phyloP scores from a whole-genome alignment of 1,284 basidiomycete genomes.

The Sporisorium iseilematis-ciliati region DNA sequence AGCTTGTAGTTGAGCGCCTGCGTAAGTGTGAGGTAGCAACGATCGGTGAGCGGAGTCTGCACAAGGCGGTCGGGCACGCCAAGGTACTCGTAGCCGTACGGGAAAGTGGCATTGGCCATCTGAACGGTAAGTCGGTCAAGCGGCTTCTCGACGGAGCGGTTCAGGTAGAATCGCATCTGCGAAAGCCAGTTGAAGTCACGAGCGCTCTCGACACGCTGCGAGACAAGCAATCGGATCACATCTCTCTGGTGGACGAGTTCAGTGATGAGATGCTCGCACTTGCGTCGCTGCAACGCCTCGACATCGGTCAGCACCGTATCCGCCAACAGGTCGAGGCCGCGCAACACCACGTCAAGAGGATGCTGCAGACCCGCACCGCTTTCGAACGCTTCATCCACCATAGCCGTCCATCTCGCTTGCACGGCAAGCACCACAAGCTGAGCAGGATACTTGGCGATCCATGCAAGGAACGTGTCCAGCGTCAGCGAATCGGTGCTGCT shows the following conservation, averaged over 20 bases:
- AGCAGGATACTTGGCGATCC: slow-evolving; percentile 94
- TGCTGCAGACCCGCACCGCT: slow-evolving; percentile 75
- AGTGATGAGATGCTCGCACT: slow-evolving; percentile 98
- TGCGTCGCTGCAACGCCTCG: slow-evolving; percentile 86
- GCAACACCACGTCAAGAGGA: slow-evolving; percentile 81
- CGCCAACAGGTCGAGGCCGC: slow-evolving; percentile 91
- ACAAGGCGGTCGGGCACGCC: slow-evolving; percentile 97
- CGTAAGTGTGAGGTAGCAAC: slow-evolving; percentile 94
- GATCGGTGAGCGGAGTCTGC: slow-evolving; percentile 97
- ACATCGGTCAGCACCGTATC: slow-evolving; percentile 94
- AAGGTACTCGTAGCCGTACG: slow-evolving; percentile 98
- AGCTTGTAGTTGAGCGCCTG: slow-evolving; percentile 94
- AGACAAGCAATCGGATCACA: slow-evolving; percentile 84
- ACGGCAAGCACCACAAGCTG: slow-evolving; percentile 94
- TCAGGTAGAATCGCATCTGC: slow-evolving; percentile 98
- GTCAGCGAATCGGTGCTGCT: slow-evolving; percentile 72
- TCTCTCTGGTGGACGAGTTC: slow-evolving; percentile 98
- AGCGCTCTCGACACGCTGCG: slow-evolving; percentile 77
- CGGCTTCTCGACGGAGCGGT: slow-evolving; percentile 77
- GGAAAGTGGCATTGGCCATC: slow-evolving; percentile 92
- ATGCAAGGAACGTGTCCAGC: slow-evolving; percentile 80
- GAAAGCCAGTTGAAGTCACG: slow-evolving; percentile 92
- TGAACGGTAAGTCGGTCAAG: slow-evolving; percentile 80
- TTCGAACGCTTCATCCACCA: slow-evolving; percentile 82
- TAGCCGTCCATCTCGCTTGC: slow-evolving; percentile 92